Base-by-base conservation (phyloP, 2,329 filamentous ascomycete genomes). In the Dichotomopilus funicola region DNA sequence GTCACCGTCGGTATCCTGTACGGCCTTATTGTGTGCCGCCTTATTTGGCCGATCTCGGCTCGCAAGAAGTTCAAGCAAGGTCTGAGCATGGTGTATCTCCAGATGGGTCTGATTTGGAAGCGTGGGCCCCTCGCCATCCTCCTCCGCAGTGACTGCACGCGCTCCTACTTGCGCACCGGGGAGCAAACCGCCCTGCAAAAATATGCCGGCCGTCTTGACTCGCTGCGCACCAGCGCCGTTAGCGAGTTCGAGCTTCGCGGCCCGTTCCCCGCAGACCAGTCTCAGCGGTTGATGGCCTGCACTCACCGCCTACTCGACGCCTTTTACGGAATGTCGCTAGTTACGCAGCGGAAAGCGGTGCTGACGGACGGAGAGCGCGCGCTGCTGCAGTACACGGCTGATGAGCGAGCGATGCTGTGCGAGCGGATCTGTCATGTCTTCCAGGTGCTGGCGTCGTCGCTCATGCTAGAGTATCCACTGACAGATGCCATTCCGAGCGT, bases 101-200 rank as follows among this genome's bases (percentile, higher is more conserved):
- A 95, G 56, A 91, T 99, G 84, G 89, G 91, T 12, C 79, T 99
- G 37, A 91, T 97, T 61, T 99, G 94, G 94, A 95, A 92, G 72
- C 84, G 91, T 45, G 92, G 95, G 7, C 94, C 94, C 0, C 75
- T 99, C 31, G 86, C 88, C 4, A 82, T 86, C 6, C 78, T 96
- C 54, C 74, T 85, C 0, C 78, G 84, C 46, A 82, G 78, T 57
- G 75, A 81, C 60, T 74, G 72, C 58, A 74, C 76, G 4, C 72
- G 78, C 38, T 82, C 84, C 5, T 97, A 95, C 69, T 91, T 96
- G 80, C 86, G 86, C 59, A 81, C 91, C n/a, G 82, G 86, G 38
- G 94, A 97, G 71, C 91, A 96, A 68, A 82, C 88, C 4, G 87
- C 91, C 43, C 80, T 99, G 53, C 91, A 95, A 66, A 84, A 88